Evolutionary conservation across 1,284 basidiomycete species (phyloP).

Genomic region (Hymenochaete sp.): DNA sequence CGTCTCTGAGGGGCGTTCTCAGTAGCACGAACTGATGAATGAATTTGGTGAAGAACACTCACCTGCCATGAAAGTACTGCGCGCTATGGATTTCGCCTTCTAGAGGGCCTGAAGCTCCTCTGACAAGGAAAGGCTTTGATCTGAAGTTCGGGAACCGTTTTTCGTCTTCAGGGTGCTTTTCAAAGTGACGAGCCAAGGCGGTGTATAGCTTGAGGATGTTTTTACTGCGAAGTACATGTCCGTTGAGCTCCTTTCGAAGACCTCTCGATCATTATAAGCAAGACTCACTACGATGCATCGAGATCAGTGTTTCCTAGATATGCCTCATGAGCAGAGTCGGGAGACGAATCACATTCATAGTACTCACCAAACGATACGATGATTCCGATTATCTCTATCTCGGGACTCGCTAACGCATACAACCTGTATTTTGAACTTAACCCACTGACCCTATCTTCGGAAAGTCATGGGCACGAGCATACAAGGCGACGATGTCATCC

Average conservation of each 20-base stretch:
- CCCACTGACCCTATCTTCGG: constrained; percentile 27
- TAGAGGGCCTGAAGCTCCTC: constrained; percentile 67
- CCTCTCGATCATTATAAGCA: constrained; percentile 29
- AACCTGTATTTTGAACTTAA: constrained; percentile 31
- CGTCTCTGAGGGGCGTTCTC: background rate
- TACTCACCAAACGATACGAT: constrained; percentile 68
- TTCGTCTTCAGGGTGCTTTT: constrained; percentile 44
- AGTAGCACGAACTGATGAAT: no score
- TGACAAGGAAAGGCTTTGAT: constrained; percentile 49
- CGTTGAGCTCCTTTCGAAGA: no score
- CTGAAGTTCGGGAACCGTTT: constrained; percentile 55
- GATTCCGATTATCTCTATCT: constrained; percentile 71
- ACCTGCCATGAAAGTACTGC: constrained; percentile 81
- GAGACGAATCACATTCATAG: no score
- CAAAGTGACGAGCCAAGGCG: constrained; percentile 59
- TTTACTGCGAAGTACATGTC: no score
- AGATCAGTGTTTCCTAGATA: background rate
- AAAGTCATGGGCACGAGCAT: no score
- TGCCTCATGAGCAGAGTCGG: no score
- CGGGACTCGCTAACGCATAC: constrained; percentile 64
- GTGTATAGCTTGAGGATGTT: constrained; percentile 81
- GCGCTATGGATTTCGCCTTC: constrained; percentile 73
- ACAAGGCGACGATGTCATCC: constrained; percentile 80
- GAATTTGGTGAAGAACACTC: constrained; percentile 19
- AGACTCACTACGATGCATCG: background rate